Percentiles rank a stretch among this genome's conserved stretches.
Evolutionary conservation across 768 basidiomycete species (phyloP).

Genomic region (Lactarius indigo): DNA sequence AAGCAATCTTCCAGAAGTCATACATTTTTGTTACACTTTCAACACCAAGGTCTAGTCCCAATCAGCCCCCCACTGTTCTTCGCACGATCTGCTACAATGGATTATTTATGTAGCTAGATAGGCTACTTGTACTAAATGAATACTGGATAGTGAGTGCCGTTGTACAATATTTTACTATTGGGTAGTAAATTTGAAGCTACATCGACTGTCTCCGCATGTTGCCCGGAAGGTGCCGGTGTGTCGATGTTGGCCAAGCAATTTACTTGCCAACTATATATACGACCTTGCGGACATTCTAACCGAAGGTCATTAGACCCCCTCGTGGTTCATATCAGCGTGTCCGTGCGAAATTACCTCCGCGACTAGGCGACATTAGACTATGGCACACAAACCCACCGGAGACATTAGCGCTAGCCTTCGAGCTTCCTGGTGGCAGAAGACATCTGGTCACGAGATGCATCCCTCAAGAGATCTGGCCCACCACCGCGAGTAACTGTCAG

Average conservation of each 20-base stretch:
- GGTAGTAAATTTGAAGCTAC: neutral
- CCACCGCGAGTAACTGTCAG: neutral
- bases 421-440: neutral
- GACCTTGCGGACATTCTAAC: neutral
- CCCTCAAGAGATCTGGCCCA: neutral
- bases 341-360: neutral
- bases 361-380: neutral
- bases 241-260: neutral
- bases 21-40: neutral
- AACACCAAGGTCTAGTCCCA: neutral
- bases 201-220: neutral
- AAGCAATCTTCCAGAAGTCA: neutral
- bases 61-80: neutral
- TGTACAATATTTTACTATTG: neutral
- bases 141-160: neutral
- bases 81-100: neutral
- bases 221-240: neutral
- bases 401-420: neutral
- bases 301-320: neutral
- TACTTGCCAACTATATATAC: neutral
- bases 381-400: neutral
- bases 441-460: neutral
- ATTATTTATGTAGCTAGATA: conserved; percentile 1
- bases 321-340: neutral
- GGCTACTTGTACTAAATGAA: neutral